These are phyloP conservation scores for Daldinia caldariorum DNA, from an alignment of 495 filamentous ascomycete genomes.

Conservation along the genomic window DNA sequence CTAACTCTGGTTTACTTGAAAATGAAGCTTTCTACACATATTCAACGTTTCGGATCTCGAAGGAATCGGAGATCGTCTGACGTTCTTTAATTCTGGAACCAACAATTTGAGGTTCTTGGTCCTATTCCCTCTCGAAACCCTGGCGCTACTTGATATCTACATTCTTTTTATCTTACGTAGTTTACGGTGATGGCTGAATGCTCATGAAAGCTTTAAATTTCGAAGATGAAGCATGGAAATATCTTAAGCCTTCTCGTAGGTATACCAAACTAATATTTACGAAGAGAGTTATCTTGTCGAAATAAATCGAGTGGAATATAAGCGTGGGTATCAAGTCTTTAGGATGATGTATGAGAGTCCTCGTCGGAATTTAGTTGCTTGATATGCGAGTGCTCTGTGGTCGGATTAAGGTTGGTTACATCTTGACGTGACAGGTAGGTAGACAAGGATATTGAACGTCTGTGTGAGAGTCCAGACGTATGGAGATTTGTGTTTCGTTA, in stretches of 20 bases:
- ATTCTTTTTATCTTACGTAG: too few relatives aligned
- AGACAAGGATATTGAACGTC: not conserved
- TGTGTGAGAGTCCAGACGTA: not conserved
- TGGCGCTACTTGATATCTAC: too few relatives aligned
- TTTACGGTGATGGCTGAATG: too few relatives aligned
- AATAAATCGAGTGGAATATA: too few relatives aligned
- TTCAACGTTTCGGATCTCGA: slow-evolving; percentile 29
- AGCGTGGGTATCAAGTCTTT: too few relatives aligned
- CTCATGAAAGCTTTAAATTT: too few relatives aligned
- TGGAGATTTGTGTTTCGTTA: not conserved
- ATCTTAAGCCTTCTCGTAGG: not conserved
- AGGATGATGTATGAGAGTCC: not conserved
- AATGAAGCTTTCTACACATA: too few relatives aligned
- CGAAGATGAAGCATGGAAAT: not conserved
- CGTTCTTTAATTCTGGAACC: not conserved
- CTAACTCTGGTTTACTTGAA: too few relatives aligned
- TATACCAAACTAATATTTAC: too few relatives aligned
- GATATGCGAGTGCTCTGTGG: not conserved
- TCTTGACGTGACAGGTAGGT: not conserved
- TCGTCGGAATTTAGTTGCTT: not conserved
- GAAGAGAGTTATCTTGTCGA: too few relatives aligned
- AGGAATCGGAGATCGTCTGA: slow-evolving; percentile 34
- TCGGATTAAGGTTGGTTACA: not conserved
- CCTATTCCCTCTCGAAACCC: not conserved
- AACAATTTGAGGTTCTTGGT: not conserved